These are phyloP conservation scores for Pisolithus albus DNA, from an alignment of 768 basidiomycete species.

Conservation along the genomic window DNA sequence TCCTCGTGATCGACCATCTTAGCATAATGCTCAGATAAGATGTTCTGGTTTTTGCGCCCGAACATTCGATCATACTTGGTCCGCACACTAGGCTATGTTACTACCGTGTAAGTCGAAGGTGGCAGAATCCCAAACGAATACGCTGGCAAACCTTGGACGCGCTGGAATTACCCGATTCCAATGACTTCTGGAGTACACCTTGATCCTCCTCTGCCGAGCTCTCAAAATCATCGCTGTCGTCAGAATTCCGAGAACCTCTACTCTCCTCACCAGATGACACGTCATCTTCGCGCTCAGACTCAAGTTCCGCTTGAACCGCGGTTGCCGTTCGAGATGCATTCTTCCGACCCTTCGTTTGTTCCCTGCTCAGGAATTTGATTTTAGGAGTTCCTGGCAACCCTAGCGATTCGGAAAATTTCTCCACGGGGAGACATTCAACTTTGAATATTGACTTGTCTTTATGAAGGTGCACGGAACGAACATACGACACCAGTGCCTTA, in stretches of 20 bases:
- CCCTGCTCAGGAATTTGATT: constrained; percentile 76
- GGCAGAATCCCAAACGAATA: not conserved
- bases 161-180: constrained; percentile 17
- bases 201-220: constrained; percentile 18
- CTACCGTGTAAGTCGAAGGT: not conserved
- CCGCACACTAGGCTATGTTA: constrained; percentile 42
- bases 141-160: constrained; percentile 34
- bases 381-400: constrained; percentile 94
- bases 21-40: constrained; percentile 84
- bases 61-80: constrained; percentile 99
- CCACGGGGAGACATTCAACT: constrained; percentile 70
- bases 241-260: constrained; percentile 6
- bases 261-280: constrained; percentile 17
- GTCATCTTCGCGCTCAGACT: constrained; percentile 15
- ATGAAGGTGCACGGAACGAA: constrained; percentile 87
- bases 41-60: constrained; percentile 88
- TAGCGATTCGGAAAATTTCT: constrained; percentile 81
- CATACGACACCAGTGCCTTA: constrained; percentile 93
- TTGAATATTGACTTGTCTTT: constrained; percentile 94
- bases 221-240: constrained; percentile 17
- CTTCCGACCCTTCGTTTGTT: constrained; percentile 69
- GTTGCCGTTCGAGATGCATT: constrained; percentile 53
- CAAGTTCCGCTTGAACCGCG: constrained; percentile 26
- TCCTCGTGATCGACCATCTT: constrained; percentile 74
- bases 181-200: not conserved